phyloP scores from a whole-genome alignment of 768 basidiomycete genomes.

The Kwoniella heveanensis region DNA sequence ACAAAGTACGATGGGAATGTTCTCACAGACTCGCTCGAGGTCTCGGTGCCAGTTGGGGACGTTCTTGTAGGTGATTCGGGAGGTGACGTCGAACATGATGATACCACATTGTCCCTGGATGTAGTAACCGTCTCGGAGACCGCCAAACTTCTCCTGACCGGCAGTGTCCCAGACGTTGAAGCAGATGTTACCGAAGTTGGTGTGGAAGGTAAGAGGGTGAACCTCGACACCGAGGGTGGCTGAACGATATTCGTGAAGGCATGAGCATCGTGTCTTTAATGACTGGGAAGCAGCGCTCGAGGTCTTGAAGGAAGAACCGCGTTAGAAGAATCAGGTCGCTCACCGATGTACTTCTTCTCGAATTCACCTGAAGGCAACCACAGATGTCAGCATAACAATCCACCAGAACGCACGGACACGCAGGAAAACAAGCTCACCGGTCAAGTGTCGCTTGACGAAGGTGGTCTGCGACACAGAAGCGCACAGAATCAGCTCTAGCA shows the following conservation, averaged over 20 bases:
- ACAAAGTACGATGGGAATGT: constrained; percentile 98
- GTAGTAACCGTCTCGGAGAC: constrained; percentile 80
- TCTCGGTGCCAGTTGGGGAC: constrained; percentile 99
- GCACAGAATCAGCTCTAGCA: constrained; percentile 6
- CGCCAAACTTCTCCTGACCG: constrained; percentile 99
- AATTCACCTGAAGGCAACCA: constrained; percentile 91
- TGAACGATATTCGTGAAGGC: constrained; percentile 52
- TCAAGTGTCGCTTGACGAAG: constrained; percentile 99
- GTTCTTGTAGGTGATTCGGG: constrained; percentile 99
- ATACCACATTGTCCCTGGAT: constrained; percentile 82
- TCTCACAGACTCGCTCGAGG: constrained; percentile 95
- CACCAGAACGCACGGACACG: background rate
- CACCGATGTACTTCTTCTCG: constrained; percentile 99
- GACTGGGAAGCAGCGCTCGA: too few species aligned
- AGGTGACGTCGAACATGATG: constrained; percentile 99
- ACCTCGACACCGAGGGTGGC: constrained; percentile 99
- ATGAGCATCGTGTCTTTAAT: background rate
- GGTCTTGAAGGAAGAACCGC: background rate
- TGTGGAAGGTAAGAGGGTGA: constrained; percentile 90
- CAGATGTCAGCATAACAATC: too few species aligned
- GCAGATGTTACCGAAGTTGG: constrained; percentile 98
- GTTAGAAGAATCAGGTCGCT: constrained; percentile 40
- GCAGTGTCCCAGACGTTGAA: constrained; percentile 99
- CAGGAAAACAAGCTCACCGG: constrained; percentile 54
- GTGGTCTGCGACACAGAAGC: constrained; percentile 73